Evolutionary conservation across 148 eudicot species (phyloP), one percentile per base, ranked within the genome.

Genomic region (Chenopodium suecicum): DNA sequence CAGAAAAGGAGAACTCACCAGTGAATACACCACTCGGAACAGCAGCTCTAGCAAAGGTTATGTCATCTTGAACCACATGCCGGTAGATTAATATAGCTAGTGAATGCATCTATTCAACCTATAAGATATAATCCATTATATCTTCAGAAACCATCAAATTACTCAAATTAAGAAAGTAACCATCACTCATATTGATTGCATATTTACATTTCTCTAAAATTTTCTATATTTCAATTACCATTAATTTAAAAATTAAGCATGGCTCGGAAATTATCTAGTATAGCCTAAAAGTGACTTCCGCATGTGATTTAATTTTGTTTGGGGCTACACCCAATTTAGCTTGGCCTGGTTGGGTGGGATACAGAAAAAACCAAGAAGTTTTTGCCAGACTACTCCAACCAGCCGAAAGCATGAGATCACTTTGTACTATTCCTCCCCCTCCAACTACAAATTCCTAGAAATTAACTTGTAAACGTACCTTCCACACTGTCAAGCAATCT

Each of bases 11-110:
- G 47, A 71, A 81, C 90, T 85, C 83, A 96, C 99, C 99, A 37
- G 99, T 94, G 81, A 97, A 96, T 84, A 98, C 99, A 76, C 99
- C 99, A 86, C 99, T 96, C 20, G 99, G 99, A 79, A 96, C 99
- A 80, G 98, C 98, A 62, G 99, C 99, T 80, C 94, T 92, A 50
- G 91, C 97, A 52, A 20, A 83, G 56, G 83, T 73, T 46, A 97
- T 98, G 70, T 92, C 90, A 11, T 87, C 84, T 47, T 90, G 83
- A 81, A 78, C 80, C 23, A 92, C 77, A 89, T 96, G 92, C 94
- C 99, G 32, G 32, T 31, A 31, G 32, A 31, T 96, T 17, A 44
- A 74, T 10, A 13, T 25, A 41, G 32, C 32, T 34, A 34, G 37
- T 34, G 37, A 34, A 73, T 54, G 16, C 72, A 66, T 50, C 34